Base-by-base conservation (phyloP, 352 stramenopile species). In the Globisporangium spinosum region DNA sequence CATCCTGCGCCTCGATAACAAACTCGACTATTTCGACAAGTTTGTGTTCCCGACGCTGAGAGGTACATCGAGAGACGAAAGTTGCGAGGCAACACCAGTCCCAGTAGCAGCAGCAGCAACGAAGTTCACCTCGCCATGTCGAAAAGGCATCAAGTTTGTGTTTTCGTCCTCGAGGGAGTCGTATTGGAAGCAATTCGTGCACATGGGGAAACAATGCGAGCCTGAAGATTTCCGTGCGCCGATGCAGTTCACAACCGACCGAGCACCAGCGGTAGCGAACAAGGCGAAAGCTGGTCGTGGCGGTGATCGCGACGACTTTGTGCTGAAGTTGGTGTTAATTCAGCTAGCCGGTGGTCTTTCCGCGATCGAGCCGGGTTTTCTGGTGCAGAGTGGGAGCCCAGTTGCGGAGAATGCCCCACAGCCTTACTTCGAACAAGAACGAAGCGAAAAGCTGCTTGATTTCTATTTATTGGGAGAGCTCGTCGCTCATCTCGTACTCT, bases 391-490 rank as follows among this genome's bases (percentile, higher is more conserved):
- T 13, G 58, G 57, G 35, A 58, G 12, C 17, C 22, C 23, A 0
- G 57, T 59, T 55, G 32, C 47, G 13, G 40, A 67, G 12, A 20
- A 23, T 1, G 1, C 25, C 17, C 25, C 25, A 12, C 45, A 51
- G 8, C 27, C 49, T 27, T 20, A 15, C 4, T 45, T 58, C 1
- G 22, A 60, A 1, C 61, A 75, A 35, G 58, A 74, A 0, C 12
- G 73, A 45, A 35, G 17, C 35, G 54, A 53, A 20, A 70, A 73
- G 53, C 70, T 90, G 27, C 58, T 80, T 5, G 77, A 73, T 27
- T 90, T 79, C 62, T 89, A 79, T 57, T 70, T 92, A 60, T 72
- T 92, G 10, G 85, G 85, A 9, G 75, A 90, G 69, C 65, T 93
- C 17, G 64, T 87, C 38, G 84, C 84, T 51, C 78, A 90, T 55